Base-by-base conservation (phyloP, 2,329 filamentous ascomycete species). In the Dactylella cylindrospora region DNA sequence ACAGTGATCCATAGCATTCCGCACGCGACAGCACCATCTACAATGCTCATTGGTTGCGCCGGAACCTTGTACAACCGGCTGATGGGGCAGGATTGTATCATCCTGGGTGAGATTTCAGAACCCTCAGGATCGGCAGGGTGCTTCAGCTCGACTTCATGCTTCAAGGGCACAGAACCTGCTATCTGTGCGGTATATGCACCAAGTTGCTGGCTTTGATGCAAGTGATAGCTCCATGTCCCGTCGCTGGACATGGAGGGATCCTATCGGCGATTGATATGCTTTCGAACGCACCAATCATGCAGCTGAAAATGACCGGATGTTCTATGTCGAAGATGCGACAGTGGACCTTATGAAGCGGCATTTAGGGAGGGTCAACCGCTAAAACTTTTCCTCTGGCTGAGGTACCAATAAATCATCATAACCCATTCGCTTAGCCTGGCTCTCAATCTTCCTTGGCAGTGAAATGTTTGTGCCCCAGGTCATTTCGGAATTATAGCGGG, bases 321-420 rank as follows among this genome's bases (percentile, higher is more conserved):
- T 38, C 36, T 54, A 43, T 32, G 49, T 23, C 15, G 40, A 10
- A 17, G 41, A 19, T 54, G 29, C 32, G 22, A 55, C 41, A 52
- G 54, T n/a, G 54, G 44, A 35, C 40, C 26, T 54, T 44, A 31
- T 40, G 57, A 54, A 54, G 57, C 57, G 57, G 57, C 57, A 62
- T 62, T 62, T 62, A 54, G 57, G 57, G 44, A 62, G 13, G 36
- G 20, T 50, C 57, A 62, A 62, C 57, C 57, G 57, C 38, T 25
- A 46, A 9, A 15, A 23, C 38, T 28, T 36, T 53, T 17, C 26
- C 26, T 12, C 43, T 35, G 22, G 20, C 26, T 17, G n/a, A n/a
- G 32, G 40, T 19, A 47, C 17, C 17, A 26, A 17, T 50, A 38
- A 38, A 62, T 49, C 36, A 44, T 50, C 49, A 41, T 29, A 25